These are phyloP conservation scores for Bipolaris gigantea DNA, from an alignment of 2,329 filamentous ascomycete genomes.

Conservation along the genomic window DNA sequence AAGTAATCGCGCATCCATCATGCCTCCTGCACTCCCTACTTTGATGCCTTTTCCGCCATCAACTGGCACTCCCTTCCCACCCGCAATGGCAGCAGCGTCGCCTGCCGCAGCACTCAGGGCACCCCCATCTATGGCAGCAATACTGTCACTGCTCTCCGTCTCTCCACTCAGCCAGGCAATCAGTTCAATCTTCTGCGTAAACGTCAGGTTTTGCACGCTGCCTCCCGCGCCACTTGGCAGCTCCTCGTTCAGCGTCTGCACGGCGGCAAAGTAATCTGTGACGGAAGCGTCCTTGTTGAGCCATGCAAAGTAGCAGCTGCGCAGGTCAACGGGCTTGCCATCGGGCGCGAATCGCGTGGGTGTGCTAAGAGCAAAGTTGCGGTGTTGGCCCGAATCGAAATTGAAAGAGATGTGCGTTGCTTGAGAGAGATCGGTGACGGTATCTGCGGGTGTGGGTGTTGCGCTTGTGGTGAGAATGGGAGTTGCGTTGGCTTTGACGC, in stretches of 20 bases:
- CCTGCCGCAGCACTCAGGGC: constrained; percentile 48
- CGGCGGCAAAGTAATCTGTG: constrained; percentile 86
- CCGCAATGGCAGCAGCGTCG: constrained; percentile 57
- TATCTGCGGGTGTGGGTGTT: constrained; percentile 64
- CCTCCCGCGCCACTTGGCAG: constrained; percentile 63
- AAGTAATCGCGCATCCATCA: constrained; percentile 72
- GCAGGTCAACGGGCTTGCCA: constrained; percentile 73
- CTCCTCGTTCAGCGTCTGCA: constrained; percentile 78
- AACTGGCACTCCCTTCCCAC: constrained; percentile 50
- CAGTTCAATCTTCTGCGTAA: constrained; percentile 87
- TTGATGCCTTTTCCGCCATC: constrained; percentile 41
- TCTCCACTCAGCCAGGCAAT: constrained; percentile 93
- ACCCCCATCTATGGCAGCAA: constrained; percentile 77
- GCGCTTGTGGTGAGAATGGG: constrained; percentile 74
- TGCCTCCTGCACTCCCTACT: constrained; percentile 49
- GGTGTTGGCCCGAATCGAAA: constrained; percentile 58
- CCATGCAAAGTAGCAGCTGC: constrained; percentile 96
- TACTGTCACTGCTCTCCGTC: constrained; percentile 80
- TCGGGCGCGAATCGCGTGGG: constrained; percentile 82
- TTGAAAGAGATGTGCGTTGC: constrained; percentile 65
- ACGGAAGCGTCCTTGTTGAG: constrained; percentile 87
- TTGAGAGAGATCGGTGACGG: constrained; percentile 62
- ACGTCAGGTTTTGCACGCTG: constrained; percentile 83
- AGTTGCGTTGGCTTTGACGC: constrained; percentile 70
- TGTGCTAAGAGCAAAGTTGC: constrained; percentile 68